These are phyloP conservation scores for Neurospora terricola DNA, from an alignment of 495 filamentous ascomycete species.

Conservation along the genomic window DNA sequence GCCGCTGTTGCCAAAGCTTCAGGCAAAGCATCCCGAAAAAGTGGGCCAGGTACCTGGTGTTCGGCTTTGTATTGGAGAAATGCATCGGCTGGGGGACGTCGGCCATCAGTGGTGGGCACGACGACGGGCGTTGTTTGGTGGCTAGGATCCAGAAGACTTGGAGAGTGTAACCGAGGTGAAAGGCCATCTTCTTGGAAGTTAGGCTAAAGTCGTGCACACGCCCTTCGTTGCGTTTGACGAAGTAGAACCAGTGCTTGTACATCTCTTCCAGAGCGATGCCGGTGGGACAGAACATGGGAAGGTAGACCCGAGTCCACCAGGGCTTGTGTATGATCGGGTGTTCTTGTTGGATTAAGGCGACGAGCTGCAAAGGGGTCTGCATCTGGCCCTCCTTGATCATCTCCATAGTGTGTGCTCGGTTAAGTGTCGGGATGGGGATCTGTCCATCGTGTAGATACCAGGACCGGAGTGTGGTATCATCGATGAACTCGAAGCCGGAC, in stretches of 20 bases:
- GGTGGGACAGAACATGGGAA: neutral
- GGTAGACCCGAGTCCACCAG: neutral
- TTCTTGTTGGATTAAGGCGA: neutral
- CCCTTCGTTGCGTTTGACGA: neutral
- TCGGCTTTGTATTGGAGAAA: neutral
- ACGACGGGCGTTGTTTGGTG: no score
- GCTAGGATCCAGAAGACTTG: neutral
- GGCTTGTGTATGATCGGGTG: neutral
- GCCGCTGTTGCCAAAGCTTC: neutral
- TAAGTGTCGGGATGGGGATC: neutral
- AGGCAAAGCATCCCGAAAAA: neutral
- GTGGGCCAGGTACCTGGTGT: neutral
- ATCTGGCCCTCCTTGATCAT: neutral
- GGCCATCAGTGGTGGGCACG: neutral
- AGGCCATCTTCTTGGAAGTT: neutral
- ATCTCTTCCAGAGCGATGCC: neutral
- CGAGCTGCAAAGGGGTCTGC: neutral
- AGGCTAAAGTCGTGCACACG: no score
- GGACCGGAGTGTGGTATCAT: neutral
- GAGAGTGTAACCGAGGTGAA: neutral
- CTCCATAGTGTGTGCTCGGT: no score
- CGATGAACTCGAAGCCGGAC: neutral
- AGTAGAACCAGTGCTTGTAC: neutral
- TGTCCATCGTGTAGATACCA: neutral
- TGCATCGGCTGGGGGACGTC: neutral